Base-by-base conservation (phyloP, 2,329 filamentous ascomycete genomes). In the Fusarium goolgardi region DNA sequence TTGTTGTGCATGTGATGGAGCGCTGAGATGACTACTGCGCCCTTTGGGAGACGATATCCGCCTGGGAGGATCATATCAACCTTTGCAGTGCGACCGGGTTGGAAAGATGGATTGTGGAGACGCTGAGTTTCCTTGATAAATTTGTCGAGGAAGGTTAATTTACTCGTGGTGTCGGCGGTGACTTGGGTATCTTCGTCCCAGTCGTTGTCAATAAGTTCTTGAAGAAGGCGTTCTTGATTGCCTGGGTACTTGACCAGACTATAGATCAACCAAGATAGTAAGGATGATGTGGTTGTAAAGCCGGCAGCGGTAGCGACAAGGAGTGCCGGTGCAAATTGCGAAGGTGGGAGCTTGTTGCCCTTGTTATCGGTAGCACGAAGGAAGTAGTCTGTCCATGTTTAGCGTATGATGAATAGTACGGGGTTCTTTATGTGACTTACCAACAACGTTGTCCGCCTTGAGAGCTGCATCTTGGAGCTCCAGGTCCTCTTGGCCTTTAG, bases 41-140 rank as follows among this genome's bases (percentile, higher is more conserved):
- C 85, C 55, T 81, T 79, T 20, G 85, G 83, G 0, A 90, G 71
- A 54, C 78, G 81, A 76, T 88, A 89, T 0, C 86, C 87, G 0
- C 86, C 87, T 0, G 88, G 87, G 0, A 90, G 75, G 35, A 90
- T 80, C 55, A 86, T 75, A 70, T 89, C 86, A 3, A 77, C 76
- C 65, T 83, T 84, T 3, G 87, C 78, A 0, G 84, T 89, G n/a
- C 88, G 85, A 1, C 78, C 87, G 0, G 88, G 85, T 68, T 90
- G 87, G 77, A 84, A 90, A 0, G 85, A 86, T 0, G 87, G 85
- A 72, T 86, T 89, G 77, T 89, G 86, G 1, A 80, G 78, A 3
- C 87, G 82, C 67, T 87, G 86, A 0, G 82, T 86, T 71, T 90
- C 87, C 73, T 89, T 89, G 79, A 90, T 77, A 74, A 83, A 87